A percentile compares a stretch with the other conserved stretches of the same genome.
phyloP scores from a whole-genome alignment of 306 rosid species.

The Sphenostylis stenocarpa region DNA sequence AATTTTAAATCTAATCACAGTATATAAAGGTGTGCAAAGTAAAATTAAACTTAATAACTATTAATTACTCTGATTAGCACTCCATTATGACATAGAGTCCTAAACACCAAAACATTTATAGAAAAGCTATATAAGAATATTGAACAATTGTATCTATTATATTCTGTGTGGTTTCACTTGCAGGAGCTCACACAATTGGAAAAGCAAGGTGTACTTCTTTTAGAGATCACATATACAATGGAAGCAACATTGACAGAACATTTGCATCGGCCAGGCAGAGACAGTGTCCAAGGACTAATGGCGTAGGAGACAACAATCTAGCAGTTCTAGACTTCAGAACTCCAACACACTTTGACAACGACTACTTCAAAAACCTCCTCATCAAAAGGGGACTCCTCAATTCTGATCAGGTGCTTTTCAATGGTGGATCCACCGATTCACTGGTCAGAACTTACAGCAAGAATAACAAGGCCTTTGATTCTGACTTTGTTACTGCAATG shows the following conservation, averaged over 20 bases:
- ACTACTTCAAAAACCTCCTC: constrained; percentile 63
- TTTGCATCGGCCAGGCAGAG: constrained; percentile 53
- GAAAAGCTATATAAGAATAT: background rate
- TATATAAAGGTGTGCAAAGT: too few species aligned
- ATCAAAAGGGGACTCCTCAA: constrained; percentile 65
- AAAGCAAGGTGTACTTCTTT: constrained; percentile 62
- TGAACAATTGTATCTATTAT: background rate
- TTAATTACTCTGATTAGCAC: background rate
- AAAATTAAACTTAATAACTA: background rate
- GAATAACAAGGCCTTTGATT: constrained; percentile 33
- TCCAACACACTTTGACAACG: constrained; percentile 57
- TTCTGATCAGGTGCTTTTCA: constrained; percentile 64
- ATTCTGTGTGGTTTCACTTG: background rate
- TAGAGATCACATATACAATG: constrained; percentile 56
- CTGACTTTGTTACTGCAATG: constrained; percentile 64
- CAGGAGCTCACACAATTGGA: constrained; percentile 84
- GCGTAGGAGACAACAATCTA: constrained; percentile 55
- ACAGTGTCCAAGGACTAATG: constrained; percentile 46
- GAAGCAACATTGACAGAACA: constrained; percentile 51
- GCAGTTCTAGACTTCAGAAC: constrained; percentile 59
- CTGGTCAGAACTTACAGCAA: constrained; percentile 51
- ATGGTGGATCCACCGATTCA: constrained; percentile 74
- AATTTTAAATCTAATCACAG: too few species aligned
- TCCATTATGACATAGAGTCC: background rate
- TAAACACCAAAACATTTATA: background rate